Evolutionary conservation across 768 basidiomycete genomes (phyloP), one percentile per base, ranked within the genome.

Genomic region (Xerocomus brunneocitrinus): DNA sequence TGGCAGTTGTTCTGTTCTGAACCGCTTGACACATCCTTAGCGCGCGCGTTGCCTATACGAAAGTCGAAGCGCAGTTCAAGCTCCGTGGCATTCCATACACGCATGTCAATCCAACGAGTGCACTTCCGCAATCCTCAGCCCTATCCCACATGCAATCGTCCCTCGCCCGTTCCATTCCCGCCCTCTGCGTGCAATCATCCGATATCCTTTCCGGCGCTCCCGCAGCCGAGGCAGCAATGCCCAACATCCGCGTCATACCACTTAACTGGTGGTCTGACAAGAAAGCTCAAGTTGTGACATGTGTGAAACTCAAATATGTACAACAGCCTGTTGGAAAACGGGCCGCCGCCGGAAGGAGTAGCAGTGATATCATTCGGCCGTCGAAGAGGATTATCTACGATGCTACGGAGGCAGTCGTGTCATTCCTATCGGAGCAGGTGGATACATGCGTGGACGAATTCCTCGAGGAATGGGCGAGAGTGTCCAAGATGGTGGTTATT

Each of bases 401-500:
- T 63, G 87, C 91, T 9, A 81, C 79, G 25, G 87, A 91, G 58
- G 93, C 91, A 13, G 81, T 97, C 13, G 90, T 95, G 7, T 91
- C 87, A 0, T 95, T 97, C 68, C 72, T 91, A 34, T 91, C 90
- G 2, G 87, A 90, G 59, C 81, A 93, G 62, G 87, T 95, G 58
- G 82, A 92, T 58, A 85, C 84, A 8, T 95, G 92, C 62, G 90
- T 97, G 19, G 87, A 89, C 54, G 87, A 92, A 60, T 94, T 97
- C 66, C 71, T 91, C 59, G 89, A 93, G 63, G 92, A 94, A 68
- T 95, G 93, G 91, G 89, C 90, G 38, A 77, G 88, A 42, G 89
- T 95, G 30, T 91, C 90, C 19, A 95, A 93, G 71, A 92, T 94
- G 80, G 90, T 94, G 12, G 89, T 94, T 27, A 92, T 95, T 51